These are phyloP conservation scores for Eimeria maxima DNA, from an alignment of 169 alveolate genomes.

Conservation along the genomic window DNA sequence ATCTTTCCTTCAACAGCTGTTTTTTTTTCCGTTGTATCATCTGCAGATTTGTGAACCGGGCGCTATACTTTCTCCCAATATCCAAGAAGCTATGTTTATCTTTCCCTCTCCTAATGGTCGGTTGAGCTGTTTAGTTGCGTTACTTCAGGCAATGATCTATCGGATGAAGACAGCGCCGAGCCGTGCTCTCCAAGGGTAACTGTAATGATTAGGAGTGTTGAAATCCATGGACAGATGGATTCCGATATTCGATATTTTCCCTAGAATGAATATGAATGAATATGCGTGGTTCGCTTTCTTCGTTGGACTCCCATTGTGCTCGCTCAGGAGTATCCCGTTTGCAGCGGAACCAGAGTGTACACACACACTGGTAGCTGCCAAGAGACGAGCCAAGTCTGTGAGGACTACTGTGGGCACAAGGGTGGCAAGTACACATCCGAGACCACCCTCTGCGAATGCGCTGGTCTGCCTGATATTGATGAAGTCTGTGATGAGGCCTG, in stretches of 20 bases:
- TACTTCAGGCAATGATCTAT: slow-evolving; percentile 43
- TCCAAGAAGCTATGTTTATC: neutral
- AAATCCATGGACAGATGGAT: neutral
- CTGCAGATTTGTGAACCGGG: neutral
- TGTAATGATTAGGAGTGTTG: neutral
- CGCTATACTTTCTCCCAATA: neutral
- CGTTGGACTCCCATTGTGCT: neutral
- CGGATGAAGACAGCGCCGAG: slow-evolving; percentile 55
- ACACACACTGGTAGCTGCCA: slow-evolving; percentile 53
- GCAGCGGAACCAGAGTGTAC: slow-evolving; percentile 16
- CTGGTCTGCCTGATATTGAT: neutral
- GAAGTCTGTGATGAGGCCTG: slow-evolving; percentile 37
- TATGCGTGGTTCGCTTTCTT: no score
- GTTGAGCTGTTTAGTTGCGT: neutral
- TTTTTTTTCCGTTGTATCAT: neutral
- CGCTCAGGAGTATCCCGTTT: slow-evolving; percentile 53
- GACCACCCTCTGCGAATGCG: slow-evolving; percentile 51
- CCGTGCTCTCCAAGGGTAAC: slow-evolving; percentile 51
- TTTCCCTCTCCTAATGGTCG: neutral
- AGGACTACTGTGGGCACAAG: slow-evolving; percentile 47
- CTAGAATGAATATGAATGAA: neutral
- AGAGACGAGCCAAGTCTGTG: slow-evolving; percentile 17
- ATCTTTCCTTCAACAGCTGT: neutral
- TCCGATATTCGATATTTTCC: neutral
- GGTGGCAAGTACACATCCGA: slow-evolving; percentile 40